Conservation (phyloP, 176 grass and related monocot genomes). For the Miscanthus lutarioriparius region DNA sequence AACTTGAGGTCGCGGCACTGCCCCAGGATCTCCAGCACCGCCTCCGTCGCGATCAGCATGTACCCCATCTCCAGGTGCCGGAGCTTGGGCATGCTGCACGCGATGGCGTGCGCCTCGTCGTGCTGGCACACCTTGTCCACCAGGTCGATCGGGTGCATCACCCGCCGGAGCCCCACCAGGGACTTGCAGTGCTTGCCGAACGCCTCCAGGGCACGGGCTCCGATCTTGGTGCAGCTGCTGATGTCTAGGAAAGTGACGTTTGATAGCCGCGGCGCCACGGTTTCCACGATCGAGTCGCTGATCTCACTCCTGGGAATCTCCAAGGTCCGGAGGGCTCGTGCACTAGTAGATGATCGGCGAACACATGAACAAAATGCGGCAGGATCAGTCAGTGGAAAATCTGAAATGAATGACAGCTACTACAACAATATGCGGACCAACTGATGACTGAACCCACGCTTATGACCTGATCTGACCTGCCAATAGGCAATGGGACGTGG, state of each 20-base stretch:
- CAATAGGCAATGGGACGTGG: background rate
- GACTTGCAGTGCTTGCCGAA: constrained; percentile 72
- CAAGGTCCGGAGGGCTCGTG: constrained; percentile 59
- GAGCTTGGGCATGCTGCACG: constrained; percentile 75
- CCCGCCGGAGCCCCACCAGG: constrained; percentile 64
- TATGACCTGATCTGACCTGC: background rate
- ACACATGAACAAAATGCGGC: background rate
- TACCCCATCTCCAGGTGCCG: constrained; percentile 82
- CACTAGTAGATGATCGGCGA: constrained; percentile 33
- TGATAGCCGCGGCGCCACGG: constrained; percentile 55
- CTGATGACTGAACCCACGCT: background rate
- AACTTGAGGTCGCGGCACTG: constrained; percentile 73
- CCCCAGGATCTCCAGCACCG: constrained; percentile 63
- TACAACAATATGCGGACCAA: too few relatives aligned
- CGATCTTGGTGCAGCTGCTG: constrained; percentile 89
- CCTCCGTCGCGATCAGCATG: constrained; percentile 65
- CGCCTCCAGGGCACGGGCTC: constrained; percentile 72
- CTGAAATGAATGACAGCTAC: background rate
- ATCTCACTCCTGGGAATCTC: constrained; percentile 94
- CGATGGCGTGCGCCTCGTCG: constrained; percentile 88
- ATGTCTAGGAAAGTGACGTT: constrained; percentile 83
- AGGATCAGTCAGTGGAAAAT: background rate
- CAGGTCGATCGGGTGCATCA: constrained; percentile 86
- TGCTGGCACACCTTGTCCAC: constrained; percentile 71
- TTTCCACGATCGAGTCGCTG: constrained; percentile 74